Evolutionary conservation across 2,329 filamentous ascomycete species (phyloP).

Genomic region (Decorospora gaudefroyi): DNA sequence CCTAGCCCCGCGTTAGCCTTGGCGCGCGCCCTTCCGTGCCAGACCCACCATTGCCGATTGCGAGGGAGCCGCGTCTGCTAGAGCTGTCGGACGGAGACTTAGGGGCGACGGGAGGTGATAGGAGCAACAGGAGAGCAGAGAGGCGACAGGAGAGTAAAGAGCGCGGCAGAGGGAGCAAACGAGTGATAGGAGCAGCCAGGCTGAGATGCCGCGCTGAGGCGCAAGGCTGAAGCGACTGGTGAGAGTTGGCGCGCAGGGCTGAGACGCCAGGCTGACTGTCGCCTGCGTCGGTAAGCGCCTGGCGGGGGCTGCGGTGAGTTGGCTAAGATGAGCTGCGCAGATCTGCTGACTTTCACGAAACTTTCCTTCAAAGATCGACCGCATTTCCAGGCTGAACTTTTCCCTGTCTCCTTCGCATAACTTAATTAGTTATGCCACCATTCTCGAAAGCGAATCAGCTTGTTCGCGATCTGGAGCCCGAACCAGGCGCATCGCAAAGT

Average conservation of each 20-base stretch:
- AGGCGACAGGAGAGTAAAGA: neutral
- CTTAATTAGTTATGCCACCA: conserved; percentile 1
- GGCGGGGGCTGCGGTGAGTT: neutral
- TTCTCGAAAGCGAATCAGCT: conserved; percentile 6
- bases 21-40: neutral
- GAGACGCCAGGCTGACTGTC: neutral
- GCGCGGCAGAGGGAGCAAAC: neutral
- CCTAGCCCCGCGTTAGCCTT: conserved; percentile 16
- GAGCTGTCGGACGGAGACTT: no score
- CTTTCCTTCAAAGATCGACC: neutral
- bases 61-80: conserved; percentile 1
- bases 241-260: neutral
- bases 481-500: neutral
- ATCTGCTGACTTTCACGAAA: neutral
- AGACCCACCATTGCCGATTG: neutral
- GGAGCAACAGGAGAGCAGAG: no score
- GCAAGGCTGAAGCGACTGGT: neutral
- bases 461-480: conserved; percentile 5
- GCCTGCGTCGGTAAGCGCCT: neutral
- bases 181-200: no score
- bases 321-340: neutral
- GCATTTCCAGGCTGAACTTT: neutral
- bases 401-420: neutral
- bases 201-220: neutral
- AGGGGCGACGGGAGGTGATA: no score